Percentiles rank a stretch among this genome's conserved stretches.
Evolutionary conservation across 805 yeast genomes (phyloP).

Genomic region (Nematodospora valgi): DNA sequence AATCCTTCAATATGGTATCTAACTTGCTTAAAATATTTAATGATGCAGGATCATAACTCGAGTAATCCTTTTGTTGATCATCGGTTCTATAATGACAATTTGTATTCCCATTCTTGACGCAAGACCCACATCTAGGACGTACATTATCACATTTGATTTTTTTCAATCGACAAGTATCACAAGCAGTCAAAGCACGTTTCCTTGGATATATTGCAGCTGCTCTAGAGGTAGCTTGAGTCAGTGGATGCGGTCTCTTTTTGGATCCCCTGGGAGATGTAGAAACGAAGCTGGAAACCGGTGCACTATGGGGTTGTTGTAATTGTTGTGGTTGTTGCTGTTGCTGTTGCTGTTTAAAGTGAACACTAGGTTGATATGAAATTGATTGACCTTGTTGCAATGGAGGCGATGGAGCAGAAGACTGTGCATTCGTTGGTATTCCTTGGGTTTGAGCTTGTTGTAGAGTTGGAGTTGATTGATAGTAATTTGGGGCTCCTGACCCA

Average conservation of each 20-base stretch:
- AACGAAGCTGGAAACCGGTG: conserved; percentile 7
- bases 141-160: conserved; percentile 37
- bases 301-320: conserved; percentile 8
- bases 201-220: conserved; percentile 16
- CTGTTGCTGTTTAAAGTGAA: conserved; percentile 4
- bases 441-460: no score
- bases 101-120: conserved; percentile 23
- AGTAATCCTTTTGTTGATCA: conserved; percentile 17
- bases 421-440: neutral
- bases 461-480: no score
- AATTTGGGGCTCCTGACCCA: no score
- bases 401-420: neutral
- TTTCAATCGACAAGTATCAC: conserved; percentile 34
- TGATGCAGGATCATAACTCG: conserved; percentile 26
- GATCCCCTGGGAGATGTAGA: neutral
- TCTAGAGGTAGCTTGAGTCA: conserved; percentile 15
- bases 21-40: conserved; percentile 23
- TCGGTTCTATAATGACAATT: conserved; percentile 30
- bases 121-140: conserved; percentile 33
- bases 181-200: conserved; percentile 35
- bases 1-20: conserved; percentile 25
- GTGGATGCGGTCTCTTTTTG: conserved; percentile 9
- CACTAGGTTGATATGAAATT: neutral
- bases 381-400: neutral
- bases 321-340: conserved; percentile 9